A percentile compares a stretch with the other conserved stretches of the same genome.
Evolutionary conservation across 2,329 filamentous ascomycete species (phyloP).

Genomic region (Cercospora beticola): DNA sequence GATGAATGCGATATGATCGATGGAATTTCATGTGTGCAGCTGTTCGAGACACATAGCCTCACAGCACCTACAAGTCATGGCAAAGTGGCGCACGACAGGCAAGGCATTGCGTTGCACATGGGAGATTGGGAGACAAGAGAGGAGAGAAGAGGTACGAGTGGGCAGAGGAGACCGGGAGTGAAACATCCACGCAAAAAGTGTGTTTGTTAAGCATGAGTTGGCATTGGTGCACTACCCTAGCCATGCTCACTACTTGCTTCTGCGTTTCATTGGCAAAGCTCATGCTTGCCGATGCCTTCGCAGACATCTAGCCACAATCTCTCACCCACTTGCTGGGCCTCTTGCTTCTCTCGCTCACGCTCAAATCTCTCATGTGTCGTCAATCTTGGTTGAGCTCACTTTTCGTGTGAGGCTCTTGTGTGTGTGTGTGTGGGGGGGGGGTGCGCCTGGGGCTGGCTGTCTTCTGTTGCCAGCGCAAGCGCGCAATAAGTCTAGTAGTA

Average conservation of each 20-base stretch:
- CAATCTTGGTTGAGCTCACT: conserved; percentile 18
- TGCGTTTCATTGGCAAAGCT: conserved; percentile 21
- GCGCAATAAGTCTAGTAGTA: conserved; percentile 17
- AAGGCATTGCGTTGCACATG: background rate
- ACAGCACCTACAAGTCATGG: background rate
- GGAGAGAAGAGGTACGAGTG: background rate
- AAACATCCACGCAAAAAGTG: conserved; percentile 10
- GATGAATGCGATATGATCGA: conserved; percentile 5
- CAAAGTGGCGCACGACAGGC: background rate
- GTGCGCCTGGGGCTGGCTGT: conserved; percentile 14
- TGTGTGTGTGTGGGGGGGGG: background rate
- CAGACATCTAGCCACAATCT: conserved; percentile 20
- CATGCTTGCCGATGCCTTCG: conserved; percentile 20
- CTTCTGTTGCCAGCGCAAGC: conserved; percentile 19
- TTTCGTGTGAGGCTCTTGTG: conserved; percentile 8
- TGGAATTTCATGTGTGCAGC: background rate
- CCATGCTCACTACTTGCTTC: conserved; percentile 18
- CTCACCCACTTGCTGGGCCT: conserved; percentile 7
- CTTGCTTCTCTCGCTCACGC: background rate
- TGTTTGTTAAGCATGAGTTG: conserved; percentile 17
- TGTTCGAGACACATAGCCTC: background rate
- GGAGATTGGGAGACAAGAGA: background rate
- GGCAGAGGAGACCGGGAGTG: conserved; percentile 4
- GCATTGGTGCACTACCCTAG: conserved; percentile 27
- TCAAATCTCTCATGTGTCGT: conserved; percentile 12